Base-by-base conservation (phyloP, 192 early-diverging fungal genomes). In the Coemansia sp. region DNA sequence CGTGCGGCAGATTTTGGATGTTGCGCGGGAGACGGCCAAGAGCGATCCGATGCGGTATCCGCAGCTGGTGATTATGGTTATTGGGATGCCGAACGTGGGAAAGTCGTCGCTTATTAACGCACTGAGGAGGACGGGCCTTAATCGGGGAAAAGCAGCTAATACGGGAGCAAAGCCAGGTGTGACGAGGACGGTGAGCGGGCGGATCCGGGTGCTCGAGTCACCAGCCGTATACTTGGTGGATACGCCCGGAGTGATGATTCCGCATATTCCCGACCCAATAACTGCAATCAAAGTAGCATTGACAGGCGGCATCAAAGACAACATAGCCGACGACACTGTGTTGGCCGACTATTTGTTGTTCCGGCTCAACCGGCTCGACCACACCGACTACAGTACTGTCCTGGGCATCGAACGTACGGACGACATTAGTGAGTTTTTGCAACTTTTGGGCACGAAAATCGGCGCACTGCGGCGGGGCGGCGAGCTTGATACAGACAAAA, bases 21-120 rank as follows among this genome's bases (percentile, higher is more conserved):
- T 82, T 55, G 89, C 92, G 0, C 79, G 88, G 9, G 79, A 83
- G 62, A 75, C 85, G 38, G 64, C 72, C 3, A 67, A 62, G 41
- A 60, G 59, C 3, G 77, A 85, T 21, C 82, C 79, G 0, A 63
- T 76, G 5, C 66, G 57, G 62, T 79, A 65, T 49, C 68, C 67
- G 32, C 65, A 80, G 62, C 57, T 71, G 43, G 64, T 69, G 10
- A 80, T 94, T 17, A 90, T 98, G 77, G 85, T 98, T 2, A 90
- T 96, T 3, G 96, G 96, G 5, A 89, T 96, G 86, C 96, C 96
- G 4, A 98, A 98, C 79, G 96, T 98, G 52, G 96, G 96, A 9
- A 98, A 98, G 67, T 94, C 92, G 1, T 90, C 94, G 22, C 62
- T 98, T 51, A 93, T 95, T 61, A 98, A 98, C 65, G 84, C 92